Percentiles rank a stretch among this genome's conserved stretches.
Conservation (phyloP, 225 moss, liverwort and hornwort genomes). For the Antitrichia curtipendula region DNA sequence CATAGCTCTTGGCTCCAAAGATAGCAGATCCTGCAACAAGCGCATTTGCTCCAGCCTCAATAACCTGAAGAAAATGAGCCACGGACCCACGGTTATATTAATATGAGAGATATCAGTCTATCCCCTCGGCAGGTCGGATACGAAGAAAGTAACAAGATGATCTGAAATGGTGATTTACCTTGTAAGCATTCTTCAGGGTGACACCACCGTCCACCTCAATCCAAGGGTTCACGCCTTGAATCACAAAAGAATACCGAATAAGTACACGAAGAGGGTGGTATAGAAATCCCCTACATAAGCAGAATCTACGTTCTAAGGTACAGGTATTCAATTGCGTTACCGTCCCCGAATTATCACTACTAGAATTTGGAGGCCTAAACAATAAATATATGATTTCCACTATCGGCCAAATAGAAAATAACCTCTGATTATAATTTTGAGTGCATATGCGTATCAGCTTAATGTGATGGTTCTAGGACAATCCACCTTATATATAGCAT, state of each 20-base stretch:
- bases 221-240: constrained; percentile 85
- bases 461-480: too few species aligned
- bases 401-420: too few species aligned
- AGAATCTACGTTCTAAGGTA: neutral
- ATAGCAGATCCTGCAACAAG: constrained; percentile 81
- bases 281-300: neutral
- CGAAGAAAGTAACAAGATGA: neutral
- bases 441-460: too few species aligned
- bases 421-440: too few species aligned
- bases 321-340: neutral
- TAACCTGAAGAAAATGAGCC: constrained; percentile 33
- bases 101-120: neutral
- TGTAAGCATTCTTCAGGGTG: constrained; percentile 73
- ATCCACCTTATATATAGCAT: too few species aligned
- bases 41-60: constrained; percentile 91
- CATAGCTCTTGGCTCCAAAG: constrained; percentile 66
- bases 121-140: too few species aligned
- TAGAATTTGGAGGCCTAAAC: too few species aligned
- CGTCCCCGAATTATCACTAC: neutral
- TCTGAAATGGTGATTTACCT: constrained; percentile 12
- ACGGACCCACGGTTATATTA: neutral
- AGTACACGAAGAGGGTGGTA: neutral
- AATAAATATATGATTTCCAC: too few species aligned
- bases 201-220: constrained; percentile 96
- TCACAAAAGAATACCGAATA: neutral